Conservation (phyloP, 257 asterid genomes). For the Gardenia jasminoides region DNA sequence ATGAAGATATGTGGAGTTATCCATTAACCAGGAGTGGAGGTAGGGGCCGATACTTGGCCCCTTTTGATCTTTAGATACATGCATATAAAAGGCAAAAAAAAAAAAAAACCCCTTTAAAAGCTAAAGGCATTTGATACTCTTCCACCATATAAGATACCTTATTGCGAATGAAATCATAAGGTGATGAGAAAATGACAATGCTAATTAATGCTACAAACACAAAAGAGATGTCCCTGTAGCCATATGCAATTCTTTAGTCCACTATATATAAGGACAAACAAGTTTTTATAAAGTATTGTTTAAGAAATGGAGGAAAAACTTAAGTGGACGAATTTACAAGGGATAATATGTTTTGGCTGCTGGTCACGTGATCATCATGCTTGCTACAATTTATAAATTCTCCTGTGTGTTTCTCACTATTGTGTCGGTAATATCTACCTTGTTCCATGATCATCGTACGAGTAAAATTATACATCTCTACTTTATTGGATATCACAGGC, state of each 20-base stretch:
- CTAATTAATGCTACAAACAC: background rate
- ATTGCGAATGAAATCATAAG: background rate
- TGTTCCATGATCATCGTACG: background rate
- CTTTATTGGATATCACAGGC: background rate
- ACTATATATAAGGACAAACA: background rate
- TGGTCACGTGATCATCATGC: constrained; percentile 10
- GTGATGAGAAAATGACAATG: constrained; percentile 9
- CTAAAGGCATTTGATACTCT: constrained; percentile 3
- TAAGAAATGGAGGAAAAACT: background rate
- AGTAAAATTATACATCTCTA: background rate
- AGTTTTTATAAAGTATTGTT: background rate
- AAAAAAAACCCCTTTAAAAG: background rate
- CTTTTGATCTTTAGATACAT: background rate
- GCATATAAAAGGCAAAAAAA: background rate
- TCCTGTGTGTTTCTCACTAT: background rate
- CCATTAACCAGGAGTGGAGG: background rate
- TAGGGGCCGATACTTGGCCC: background rate
- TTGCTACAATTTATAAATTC: too few species aligned
- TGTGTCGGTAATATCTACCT: background rate
- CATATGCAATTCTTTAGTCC: background rate
- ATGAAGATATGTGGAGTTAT: background rate
- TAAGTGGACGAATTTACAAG: background rate
- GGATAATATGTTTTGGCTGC: background rate
- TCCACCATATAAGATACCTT: background rate
- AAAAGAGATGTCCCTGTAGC: background rate